These are phyloP conservation scores for Rubus idaeus DNA, from an alignment of 306 rosid species.

Conservation along the genomic window DNA sequence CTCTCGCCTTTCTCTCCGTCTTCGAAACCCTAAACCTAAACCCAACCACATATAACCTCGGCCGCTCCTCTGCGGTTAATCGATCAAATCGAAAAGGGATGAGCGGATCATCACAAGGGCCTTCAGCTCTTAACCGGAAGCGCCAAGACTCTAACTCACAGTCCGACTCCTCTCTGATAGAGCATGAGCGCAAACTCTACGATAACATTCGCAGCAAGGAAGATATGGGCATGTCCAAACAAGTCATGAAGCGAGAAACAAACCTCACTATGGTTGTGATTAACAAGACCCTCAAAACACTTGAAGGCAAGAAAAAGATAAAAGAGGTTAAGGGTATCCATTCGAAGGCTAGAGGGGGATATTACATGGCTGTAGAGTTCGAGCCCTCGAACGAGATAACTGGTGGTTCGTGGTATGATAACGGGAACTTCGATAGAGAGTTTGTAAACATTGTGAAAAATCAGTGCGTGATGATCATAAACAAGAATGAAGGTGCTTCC, in stretches of 20 bases:
- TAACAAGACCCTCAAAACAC: constrained; percentile 49
- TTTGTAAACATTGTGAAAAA: constrained; percentile 40
- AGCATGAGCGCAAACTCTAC: constrained; percentile 43
- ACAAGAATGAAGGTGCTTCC: constrained; percentile 46
- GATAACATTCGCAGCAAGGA: constrained; percentile 47
- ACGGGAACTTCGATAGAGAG: constrained; percentile 48
- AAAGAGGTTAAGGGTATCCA: constrained; percentile 58
- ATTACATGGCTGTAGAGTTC: constrained; percentile 64
- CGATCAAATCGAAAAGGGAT: constrained; percentile 24
- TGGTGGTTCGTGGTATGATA: constrained; percentile 66
- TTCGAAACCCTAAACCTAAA: not conserved
- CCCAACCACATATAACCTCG: not conserved
- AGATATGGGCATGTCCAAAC: constrained; percentile 59
- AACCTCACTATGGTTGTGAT: constrained; percentile 38
- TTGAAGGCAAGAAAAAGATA: constrained; percentile 48
- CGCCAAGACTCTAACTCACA: constrained; percentile 36
- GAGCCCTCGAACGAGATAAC: constrained; percentile 63
- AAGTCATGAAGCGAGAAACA: constrained; percentile 52
- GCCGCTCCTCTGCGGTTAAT: not conserved
- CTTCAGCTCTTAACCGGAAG: constrained; percentile 54
- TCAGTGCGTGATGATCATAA: constrained; percentile 36
- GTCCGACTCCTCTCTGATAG: constrained; percentile 34
- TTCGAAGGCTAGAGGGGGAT: constrained; percentile 54
- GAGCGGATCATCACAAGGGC: constrained; percentile 42
- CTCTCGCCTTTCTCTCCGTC: not conserved